Base-by-base conservation (phyloP, 129 eudicot genomes). In the Lactuca sativa region DNA sequence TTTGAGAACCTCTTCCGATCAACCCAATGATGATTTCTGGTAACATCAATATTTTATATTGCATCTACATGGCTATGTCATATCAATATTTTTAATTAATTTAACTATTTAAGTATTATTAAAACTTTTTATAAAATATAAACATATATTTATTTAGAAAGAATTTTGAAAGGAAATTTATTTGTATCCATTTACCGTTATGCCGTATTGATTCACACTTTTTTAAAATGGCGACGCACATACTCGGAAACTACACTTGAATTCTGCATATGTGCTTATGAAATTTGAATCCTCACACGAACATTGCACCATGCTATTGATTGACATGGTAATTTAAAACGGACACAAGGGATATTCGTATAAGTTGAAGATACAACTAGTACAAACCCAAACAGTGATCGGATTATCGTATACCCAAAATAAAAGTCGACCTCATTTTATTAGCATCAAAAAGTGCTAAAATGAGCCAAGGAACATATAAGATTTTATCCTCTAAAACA, bases 311-410 rank as follows among this genome's bases (percentile, higher is more conserved):
- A 25, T 25, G 30, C 30, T 25, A n/a, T n/a, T n/a, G n/a, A n/a
- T n/a, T n/a, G n/a, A n/a, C n/a, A n/a, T n/a, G 66, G 36, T 61
- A 36, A 38, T 5, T 15, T 36, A 61, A 61, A 62, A 38, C 31
- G 75, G 36, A 40, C 43, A 61, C 33, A 52, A 31, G 30, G 59
- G 48, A 9, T 25, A 34, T 15, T 49, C 48, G 4, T 57, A 25
- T 25, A 25, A 25, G 49, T 4, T 4, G 5, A 36, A 36, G 38
- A 66, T 75, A 75, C 56, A 51, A 62, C 10, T 14, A 30, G 60
- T 67, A 76, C 7, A 69, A 54, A 67, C 69, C 80, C 62, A 9
- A 76, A 76, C n/a, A 25, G 48, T 54, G 44, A 59, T 59, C 38
- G 52, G 69, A 48, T 75, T 66, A 47, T 67, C 60, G 54, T 33